Evolutionary conservation across 352 stramenopile genomes (phyloP).

Genomic region (Halophytophthora batemanensis): DNA sequence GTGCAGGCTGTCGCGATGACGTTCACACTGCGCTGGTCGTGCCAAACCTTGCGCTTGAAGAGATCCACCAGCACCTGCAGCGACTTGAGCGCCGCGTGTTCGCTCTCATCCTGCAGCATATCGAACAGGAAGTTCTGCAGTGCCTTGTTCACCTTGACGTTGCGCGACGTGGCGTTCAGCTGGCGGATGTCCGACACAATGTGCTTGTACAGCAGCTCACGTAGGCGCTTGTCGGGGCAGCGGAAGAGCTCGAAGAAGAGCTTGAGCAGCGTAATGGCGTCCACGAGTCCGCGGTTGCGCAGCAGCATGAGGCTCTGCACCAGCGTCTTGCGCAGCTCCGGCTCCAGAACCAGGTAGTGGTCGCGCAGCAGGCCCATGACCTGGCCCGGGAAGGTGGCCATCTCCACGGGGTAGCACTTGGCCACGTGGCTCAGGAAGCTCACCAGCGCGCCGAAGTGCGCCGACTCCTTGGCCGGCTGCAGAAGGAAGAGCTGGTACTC

Average conservation of each 20-base stretch:
- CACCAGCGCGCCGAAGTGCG: conserved; percentile 94
- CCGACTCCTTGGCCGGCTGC: conserved; percentile 88
- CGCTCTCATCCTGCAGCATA: conserved; percentile 90
- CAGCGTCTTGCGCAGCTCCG: conserved; percentile 92
- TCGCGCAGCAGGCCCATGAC: conserved; percentile 92
- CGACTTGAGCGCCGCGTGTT: conserved; percentile 85
- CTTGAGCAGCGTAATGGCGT: conserved; percentile 92
- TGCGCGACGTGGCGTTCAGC: conserved; percentile 88
- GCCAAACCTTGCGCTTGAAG: conserved; percentile 97
- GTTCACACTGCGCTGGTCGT: conserved; percentile 95
- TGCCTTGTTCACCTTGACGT: conserved; percentile 94
- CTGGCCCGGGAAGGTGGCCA: conserved; percentile 84
- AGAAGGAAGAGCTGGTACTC: conserved; percentile 96
- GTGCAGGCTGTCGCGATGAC: conserved; percentile 93
- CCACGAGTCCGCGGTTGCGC: conserved; percentile 92
- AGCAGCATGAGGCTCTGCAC: conserved; percentile 96
- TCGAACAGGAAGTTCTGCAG: conserved; percentile 96
- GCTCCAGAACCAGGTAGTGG: conserved; percentile 88
- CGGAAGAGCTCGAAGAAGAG: conserved; percentile 97
- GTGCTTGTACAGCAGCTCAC: conserved; percentile 94
- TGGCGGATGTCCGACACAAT: conserved; percentile 94
- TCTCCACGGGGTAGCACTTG: conserved; percentile 87
- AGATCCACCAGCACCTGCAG: conserved; percentile 94
- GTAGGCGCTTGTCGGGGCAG: conserved; percentile 94
- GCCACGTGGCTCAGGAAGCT: conserved; percentile 95